Conservation (phyloP, 371 early-diverging fungal genomes). For the Mucor plumbeus region DNA sequence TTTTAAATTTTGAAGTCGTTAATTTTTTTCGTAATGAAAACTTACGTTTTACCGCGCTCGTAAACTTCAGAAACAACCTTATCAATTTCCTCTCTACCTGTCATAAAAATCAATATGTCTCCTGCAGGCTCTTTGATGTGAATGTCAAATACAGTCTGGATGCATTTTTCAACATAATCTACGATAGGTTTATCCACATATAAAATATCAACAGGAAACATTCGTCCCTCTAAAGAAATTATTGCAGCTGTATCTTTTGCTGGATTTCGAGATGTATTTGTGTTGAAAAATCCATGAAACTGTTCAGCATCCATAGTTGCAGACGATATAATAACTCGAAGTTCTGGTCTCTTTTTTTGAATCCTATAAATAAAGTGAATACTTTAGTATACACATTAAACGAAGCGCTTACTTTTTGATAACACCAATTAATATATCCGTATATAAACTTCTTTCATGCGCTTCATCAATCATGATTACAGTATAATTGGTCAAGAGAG, state of each 20-base stretch:
- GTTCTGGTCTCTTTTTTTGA: constrained; percentile 64
- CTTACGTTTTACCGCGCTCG: constrained; percentile 61
- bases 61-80: constrained; percentile 56
- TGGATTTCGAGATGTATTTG: constrained; percentile 37
- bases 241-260: constrained; percentile 62
- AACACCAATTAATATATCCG: constrained; percentile 86
- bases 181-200: constrained; percentile 60
- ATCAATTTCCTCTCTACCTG: constrained; percentile 88
- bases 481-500: constrained; percentile 77
- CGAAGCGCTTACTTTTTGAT: constrained; percentile 61
- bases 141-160: constrained; percentile 71
- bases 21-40: neutral
- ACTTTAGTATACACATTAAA: too few relatives aligned
- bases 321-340: constrained; percentile 77
- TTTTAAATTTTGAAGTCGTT: too few relatives aligned
- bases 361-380: constrained; percentile 40
- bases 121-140: constrained; percentile 70
- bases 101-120: constrained; percentile 86
- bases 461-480: constrained; percentile 94
- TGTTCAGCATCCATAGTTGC: constrained; percentile 78
- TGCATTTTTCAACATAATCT: constrained; percentile 66
- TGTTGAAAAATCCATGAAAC: constrained; percentile 68
- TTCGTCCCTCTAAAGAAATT: constrained; percentile 74
- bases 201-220: constrained; percentile 75
- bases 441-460: constrained; percentile 89